Percentiles rank a stretch among this genome's conserved stretches.
These are phyloP conservation scores for Manihot esculenta DNA, from an alignment of 441 rosid genomes.

Conservation along the genomic window DNA sequence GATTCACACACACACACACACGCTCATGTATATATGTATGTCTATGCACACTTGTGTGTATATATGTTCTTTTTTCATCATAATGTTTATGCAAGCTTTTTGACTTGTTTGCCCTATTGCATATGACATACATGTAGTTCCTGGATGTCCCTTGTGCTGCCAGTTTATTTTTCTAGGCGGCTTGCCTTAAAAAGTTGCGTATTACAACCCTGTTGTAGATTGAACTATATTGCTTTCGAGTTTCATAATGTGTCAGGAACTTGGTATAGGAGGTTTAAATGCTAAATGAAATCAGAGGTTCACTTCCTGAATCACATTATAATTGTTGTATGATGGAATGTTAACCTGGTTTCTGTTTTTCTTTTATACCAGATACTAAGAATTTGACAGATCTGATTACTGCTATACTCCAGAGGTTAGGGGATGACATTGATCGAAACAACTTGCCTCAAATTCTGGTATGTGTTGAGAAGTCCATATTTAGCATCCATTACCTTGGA, in stretches of 20 bases:
- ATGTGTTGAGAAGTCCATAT: constrained; percentile 14
- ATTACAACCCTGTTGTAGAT: not conserved
- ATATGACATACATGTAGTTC: not conserved
- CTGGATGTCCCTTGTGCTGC: not conserved
- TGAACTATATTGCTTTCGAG: too few species aligned
- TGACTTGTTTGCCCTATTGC: not conserved
- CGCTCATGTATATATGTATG: too few species aligned
- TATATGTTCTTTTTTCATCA: not conserved
- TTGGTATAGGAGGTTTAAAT: not conserved
- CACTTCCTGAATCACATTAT: not conserved
- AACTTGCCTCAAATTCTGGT: constrained; percentile 89
- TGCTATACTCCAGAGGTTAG: constrained; percentile 84
- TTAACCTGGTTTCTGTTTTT: constrained; percentile 21
- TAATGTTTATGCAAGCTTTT: not conserved
- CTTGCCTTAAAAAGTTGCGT: not conserved
- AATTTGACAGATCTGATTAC: constrained; percentile 79
- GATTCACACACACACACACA: not conserved
- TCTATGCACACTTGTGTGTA: too few species aligned
- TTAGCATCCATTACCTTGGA: not conserved
- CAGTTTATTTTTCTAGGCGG: not conserved
- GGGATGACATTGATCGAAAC: constrained; percentile 75
- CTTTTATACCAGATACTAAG: constrained; percentile 51
- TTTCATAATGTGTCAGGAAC: not conserved
- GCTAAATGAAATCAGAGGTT: not conserved
- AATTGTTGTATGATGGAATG: not conserved